Percentiles rank a stretch among this genome's conserved stretches.
Conservation (phyloP, 225 moss, liverwort and hornwort species). For the Anthoceros angustus region DNA sequence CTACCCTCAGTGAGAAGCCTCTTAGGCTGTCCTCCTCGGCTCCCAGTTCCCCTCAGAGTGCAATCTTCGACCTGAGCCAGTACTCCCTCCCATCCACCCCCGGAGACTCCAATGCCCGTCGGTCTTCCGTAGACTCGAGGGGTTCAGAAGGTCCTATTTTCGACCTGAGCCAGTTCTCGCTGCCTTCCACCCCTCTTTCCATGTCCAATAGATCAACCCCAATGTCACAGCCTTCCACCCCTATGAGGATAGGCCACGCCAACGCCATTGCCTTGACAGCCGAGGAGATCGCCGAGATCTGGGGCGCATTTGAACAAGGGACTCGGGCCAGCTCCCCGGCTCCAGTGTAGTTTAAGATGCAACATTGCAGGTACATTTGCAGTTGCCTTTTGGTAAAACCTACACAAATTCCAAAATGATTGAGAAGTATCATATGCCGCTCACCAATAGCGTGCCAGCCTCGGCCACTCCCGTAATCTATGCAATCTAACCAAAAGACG, state of each 20-base stretch:
- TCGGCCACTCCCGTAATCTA: too few species aligned
- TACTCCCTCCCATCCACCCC: background rate
- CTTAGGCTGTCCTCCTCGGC: background rate
- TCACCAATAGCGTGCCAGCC: too few species aligned
- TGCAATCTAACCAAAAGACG: too few species aligned
- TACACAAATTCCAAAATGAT: too few species aligned
- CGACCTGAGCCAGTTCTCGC: slow-evolving; percentile 8
- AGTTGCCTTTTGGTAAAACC: too few species aligned
- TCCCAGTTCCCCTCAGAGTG: background rate
- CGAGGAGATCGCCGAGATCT: slow-evolving; percentile 21
- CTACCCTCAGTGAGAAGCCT: background rate
- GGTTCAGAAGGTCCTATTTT: background rate
- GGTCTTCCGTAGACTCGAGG: background rate
- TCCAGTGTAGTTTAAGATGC: background rate
- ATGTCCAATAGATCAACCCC: slow-evolving; percentile 10
- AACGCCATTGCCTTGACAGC: slow-evolving; percentile 13
- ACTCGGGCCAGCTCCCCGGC: background rate
- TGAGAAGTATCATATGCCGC: too few species aligned
- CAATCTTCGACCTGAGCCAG: slow-evolving; percentile 1
- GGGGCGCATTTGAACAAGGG: slow-evolving; percentile 19
- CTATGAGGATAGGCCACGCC: slow-evolving; percentile 5
- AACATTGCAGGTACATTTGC: too few species aligned
- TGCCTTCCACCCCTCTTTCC: slow-evolving; percentile 10
- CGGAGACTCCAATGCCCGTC: background rate
- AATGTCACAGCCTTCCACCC: background rate